A percentile compares a stretch with the other conserved stretches of the same genome.
Conservation (phyloP, 441 rosid species). For the Pelargonium citronellum region DNA sequence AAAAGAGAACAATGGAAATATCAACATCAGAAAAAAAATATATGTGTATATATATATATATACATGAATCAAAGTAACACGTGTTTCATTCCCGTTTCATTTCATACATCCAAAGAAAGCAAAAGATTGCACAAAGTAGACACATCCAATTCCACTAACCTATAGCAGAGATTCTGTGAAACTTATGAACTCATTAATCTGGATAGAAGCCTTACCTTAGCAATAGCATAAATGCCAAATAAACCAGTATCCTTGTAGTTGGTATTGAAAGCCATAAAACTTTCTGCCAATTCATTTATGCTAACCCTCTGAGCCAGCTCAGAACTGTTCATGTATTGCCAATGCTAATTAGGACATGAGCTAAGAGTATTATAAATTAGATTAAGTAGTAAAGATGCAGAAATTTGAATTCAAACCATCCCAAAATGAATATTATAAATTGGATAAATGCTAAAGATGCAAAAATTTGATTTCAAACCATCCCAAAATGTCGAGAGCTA, state of each 20-base stretch:
- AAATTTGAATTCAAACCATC: no score
- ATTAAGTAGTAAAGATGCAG: no score
- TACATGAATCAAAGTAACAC: no score
- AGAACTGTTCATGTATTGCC: constrained; percentile 48
- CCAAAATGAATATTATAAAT: no score
- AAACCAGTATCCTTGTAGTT: constrained; percentile 98
- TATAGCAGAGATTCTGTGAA: not conserved
- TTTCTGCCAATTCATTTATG: constrained; percentile 86
- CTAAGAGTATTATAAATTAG: not conserved
- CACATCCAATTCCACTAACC: not conserved
- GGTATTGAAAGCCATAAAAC: constrained; percentile 96
- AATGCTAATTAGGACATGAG: constrained; percentile 15
- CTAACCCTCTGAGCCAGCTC: constrained; percentile 80
- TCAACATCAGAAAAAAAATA: no score
- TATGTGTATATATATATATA: no score
- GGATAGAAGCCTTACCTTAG: constrained; percentile 55
- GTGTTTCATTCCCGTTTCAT: no score
- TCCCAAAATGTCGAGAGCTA: no score
- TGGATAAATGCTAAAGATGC: no score
- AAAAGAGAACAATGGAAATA: no score
- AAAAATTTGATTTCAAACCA: no score
- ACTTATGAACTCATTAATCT: not conserved
- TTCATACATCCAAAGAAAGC: not conserved
- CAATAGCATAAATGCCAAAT: constrained; percentile 92
- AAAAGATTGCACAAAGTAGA: not conserved